phyloP scores from a whole-genome alignment of 495 filamentous ascomycete genomes.

The Neurospora sp. region DNA sequence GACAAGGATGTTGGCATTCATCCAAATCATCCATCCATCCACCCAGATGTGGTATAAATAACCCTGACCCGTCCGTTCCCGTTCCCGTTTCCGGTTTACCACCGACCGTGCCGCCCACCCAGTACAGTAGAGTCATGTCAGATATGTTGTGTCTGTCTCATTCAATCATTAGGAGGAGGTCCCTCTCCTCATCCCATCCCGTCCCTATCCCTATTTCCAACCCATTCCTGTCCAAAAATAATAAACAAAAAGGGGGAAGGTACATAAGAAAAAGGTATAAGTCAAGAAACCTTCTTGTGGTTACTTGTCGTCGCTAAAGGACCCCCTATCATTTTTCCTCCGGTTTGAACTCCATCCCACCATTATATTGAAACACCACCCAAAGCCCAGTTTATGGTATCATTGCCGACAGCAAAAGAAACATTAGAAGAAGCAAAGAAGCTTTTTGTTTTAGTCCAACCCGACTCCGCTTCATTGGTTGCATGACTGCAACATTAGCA shows the following conservation, averaged over 20 bases:
- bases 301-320: background rate
- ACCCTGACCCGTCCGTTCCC: background rate
- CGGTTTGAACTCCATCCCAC: background rate
- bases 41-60: background rate
- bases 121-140: background rate
- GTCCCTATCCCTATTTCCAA: background rate
- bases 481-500: background rate
- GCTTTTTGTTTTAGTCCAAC: background rate
- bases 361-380: background rate
- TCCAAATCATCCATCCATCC: background rate
- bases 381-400: background rate
- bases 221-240: slow-evolving; percentile 1
- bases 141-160: background rate
- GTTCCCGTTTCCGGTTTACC: background rate
- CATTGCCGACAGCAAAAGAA: background rate
- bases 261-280: background rate
- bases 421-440: background rate
- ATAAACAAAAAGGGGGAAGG: background rate
- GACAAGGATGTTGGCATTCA: background rate
- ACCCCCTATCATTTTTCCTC: background rate
- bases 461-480: background rate
- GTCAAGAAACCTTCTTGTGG: background rate
- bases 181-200: background rate
- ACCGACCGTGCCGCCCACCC: background rate
- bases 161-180: background rate